phyloP scores from a whole-genome alignment of 352 stramenopile genomes.

The Phytophthora citrophthora region DNA sequence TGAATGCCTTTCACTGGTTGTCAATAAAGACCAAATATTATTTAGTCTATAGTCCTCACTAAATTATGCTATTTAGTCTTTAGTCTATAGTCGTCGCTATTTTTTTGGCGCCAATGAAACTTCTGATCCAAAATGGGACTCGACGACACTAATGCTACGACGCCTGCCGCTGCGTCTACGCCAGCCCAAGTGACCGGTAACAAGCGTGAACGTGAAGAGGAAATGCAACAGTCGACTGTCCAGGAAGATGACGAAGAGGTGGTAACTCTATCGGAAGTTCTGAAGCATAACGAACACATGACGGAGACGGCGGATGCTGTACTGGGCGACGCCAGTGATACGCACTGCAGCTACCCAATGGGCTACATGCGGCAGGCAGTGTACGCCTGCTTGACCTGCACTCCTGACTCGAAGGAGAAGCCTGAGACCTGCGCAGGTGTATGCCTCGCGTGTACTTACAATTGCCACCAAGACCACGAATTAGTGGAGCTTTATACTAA shows the following conservation, averaged over 20 bases:
- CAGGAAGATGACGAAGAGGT: constrained; percentile 56
- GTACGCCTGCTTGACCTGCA: constrained; percentile 78
- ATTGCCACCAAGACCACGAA: constrained; percentile 77
- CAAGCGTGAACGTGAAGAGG: constrained; percentile 24
- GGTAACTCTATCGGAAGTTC: constrained; percentile 68
- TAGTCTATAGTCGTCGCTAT: no score
- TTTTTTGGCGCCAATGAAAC: constrained; percentile 14
- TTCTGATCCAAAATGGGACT: constrained; percentile 14
- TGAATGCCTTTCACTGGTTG: constrained; percentile 17
- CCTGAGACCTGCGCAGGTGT: constrained; percentile 50
- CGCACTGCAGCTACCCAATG: constrained; percentile 73
- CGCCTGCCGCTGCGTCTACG: not conserved
- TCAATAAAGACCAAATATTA: not conserved
- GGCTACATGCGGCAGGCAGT: constrained; percentile 72
- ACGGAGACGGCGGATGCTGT: constrained; percentile 66
- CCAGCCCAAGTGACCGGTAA: constrained; percentile 12
- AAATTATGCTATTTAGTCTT: no score
- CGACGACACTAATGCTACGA: constrained; percentile 5
- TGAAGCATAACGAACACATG: constrained; percentile 60
- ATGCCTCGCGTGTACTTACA: constrained; percentile 78
- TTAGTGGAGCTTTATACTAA: constrained; percentile 86
- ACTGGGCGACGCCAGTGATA: constrained; percentile 62
- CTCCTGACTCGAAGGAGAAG: constrained; percentile 43
- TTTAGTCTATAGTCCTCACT: no score
- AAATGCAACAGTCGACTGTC: constrained; percentile 1